Conservation (phyloP, 2,329 filamentous ascomycete species). For the Colletotrichum chrysophilum region DNA sequence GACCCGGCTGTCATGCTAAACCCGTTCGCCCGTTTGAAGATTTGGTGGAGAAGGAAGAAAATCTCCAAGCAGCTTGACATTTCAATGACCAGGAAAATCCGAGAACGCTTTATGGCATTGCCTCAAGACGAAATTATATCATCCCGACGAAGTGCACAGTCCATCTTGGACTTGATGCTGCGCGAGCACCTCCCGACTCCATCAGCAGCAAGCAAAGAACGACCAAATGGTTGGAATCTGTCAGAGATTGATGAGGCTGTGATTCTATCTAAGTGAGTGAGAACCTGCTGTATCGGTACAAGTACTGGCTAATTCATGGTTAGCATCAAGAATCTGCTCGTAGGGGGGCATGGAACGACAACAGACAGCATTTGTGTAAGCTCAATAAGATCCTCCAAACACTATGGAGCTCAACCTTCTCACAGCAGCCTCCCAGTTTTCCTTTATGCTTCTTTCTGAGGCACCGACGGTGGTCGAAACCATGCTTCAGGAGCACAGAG, state of each 20-base stretch:
- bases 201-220: background rate
- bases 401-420: background rate
- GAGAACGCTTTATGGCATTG: background rate
- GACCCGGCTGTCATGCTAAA: background rate
- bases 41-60: background rate
- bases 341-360: background rate
- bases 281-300: background rate
- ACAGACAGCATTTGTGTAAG: background rate
- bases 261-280: background rate
- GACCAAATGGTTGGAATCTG: background rate
- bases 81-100: background rate
- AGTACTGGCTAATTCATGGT: background rate
- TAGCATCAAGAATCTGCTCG: background rate
- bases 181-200: background rate
- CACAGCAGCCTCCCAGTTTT: background rate
- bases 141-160: background rate
- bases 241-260: background rate
- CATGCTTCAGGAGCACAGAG: background rate
- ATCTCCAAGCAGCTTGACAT: background rate
- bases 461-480: background rate
- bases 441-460: background rate
- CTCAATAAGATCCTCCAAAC: background rate
- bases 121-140: background rate
- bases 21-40: background rate
- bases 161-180: background rate